These are phyloP conservation scores for Leishmania martiniquensis DNA, from an alignment of 208 protist genomes.

Conservation along the genomic window DNA sequence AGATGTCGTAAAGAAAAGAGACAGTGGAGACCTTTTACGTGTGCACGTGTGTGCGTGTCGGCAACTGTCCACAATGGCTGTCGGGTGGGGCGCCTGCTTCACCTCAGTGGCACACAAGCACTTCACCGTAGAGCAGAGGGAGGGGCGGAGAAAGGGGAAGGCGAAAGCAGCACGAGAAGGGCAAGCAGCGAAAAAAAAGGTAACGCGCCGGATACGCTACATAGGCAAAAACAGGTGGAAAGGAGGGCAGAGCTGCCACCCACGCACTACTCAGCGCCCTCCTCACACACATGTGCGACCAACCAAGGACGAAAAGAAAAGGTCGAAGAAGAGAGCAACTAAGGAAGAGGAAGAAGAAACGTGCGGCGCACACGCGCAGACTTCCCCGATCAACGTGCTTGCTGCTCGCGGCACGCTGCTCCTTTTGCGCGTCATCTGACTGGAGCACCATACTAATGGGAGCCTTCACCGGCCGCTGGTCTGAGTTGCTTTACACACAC, in stretches of 20 bases:
- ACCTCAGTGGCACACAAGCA: background rate
- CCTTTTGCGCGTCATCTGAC: no score
- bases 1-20: background rate
- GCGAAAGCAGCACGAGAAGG: background rate
- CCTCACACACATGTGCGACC: no score
- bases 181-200: no score
- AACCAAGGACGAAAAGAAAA: constrained; percentile 1
- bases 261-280: no score
- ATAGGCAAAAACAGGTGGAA: no score
- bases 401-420: no score
- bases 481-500: no score
- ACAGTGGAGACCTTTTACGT: background rate
- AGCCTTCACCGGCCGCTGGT: no score
- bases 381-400: background rate
- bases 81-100: no score
- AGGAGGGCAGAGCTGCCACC: no score
- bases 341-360: background rate
- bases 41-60: background rate
- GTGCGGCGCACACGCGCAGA: background rate
- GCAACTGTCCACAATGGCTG: background rate
- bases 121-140: background rate
- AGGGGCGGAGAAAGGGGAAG: background rate
- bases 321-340: background rate
- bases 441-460: no score
- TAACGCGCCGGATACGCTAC: no score